phyloP scores from a whole-genome alignment of 1,284 basidiomycete genomes.

The Bondarzewia mesenterica region DNA sequence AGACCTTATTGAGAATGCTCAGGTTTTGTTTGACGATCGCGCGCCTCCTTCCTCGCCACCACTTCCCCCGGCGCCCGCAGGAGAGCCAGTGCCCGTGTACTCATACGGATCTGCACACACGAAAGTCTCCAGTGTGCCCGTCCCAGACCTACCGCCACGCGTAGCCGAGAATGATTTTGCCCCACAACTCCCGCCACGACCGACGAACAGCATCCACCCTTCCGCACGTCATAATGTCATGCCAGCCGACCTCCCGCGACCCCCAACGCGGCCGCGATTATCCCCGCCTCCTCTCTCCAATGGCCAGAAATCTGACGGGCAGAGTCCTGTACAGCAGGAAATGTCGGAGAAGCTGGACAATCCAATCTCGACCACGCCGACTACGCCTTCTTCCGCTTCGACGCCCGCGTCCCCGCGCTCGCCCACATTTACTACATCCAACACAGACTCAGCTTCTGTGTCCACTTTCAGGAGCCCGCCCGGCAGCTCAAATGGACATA shows the following conservation, averaged over 20 bases:
- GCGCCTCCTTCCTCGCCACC: slow-evolving; percentile 40
- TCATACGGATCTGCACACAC: slow-evolving; percentile 66
- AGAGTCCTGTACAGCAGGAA: background rate
- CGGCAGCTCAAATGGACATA: background rate
- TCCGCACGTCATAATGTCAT: slow-evolving; percentile 4
- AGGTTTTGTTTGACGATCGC: slow-evolving; percentile 52
- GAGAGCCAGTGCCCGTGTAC: slow-evolving; percentile 44
- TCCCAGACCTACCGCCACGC: slow-evolving; percentile 14
- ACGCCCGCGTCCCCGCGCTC: background rate
- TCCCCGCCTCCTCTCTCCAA: background rate
- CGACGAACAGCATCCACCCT: slow-evolving; percentile 70
- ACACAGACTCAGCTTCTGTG: background rate
- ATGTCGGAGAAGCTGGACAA: background rate
- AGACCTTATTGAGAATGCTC: slow-evolving; percentile 70
- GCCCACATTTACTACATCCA: background rate
- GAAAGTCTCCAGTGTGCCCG: slow-evolving; percentile 41
- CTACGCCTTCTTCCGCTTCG: background rate
- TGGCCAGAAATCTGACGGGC: background rate
- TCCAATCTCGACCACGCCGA: background rate
- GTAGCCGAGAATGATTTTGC: slow-evolving; percentile 43
- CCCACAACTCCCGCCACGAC: slow-evolving; percentile 58
- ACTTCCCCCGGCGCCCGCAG: slow-evolving; percentile 56
- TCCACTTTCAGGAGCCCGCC: background rate
- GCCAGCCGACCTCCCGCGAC: background rate
- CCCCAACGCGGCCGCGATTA: background rate